Evolutionary conservation across 352 stramenopile species (phyloP), one percentile per base, ranked within the genome.

Genomic region (Phytophthora citrophthora): DNA sequence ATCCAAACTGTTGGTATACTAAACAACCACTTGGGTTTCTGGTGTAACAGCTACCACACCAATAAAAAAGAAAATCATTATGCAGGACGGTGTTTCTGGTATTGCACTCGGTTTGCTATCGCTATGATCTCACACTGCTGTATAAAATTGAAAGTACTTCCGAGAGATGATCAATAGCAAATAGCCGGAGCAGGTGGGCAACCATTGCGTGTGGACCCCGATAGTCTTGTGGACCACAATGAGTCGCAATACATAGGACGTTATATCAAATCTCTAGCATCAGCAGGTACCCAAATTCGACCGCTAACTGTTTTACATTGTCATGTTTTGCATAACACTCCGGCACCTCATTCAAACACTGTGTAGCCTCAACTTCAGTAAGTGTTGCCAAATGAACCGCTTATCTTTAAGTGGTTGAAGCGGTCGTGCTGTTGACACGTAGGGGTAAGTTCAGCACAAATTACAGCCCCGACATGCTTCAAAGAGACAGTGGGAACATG

Each of bases 201-300:
- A 41, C 27, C 38, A 57, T 51, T 10, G 46, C 27, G 8, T 50
- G 16, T 45, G 51, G 24, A 4, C 56, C 70, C 11, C 39, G 13
- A 23, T 46, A n/a, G 5, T n/a, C 16, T 46, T 39, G 39, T n/a
- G 39, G 4, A 24, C 39, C 39, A 11, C 39, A 46, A 24, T 46
- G 39, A 6, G 39, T n/a, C 15, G 24, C 61, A 2, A 82, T 40
- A 23, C 54, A 68, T 1, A 76, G 43, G 9, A 20, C 69, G 55
- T n/a, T 68, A 29, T 20, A 76, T 64, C 45, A 79, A 27, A 6
- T 68, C 29, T 3, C 15, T 54, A 8, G 34, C 59, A 13, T 55
- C 34, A 7, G 36, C 10, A 23, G 56, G 38, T 5, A 64, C 9
- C 46, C 56, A 57, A 4, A 57, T 23, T 5, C 29, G 36, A 29